Evolutionary conservation across 345 rosid genomes (phyloP).

Genomic region (Microcos paniculata): DNA sequence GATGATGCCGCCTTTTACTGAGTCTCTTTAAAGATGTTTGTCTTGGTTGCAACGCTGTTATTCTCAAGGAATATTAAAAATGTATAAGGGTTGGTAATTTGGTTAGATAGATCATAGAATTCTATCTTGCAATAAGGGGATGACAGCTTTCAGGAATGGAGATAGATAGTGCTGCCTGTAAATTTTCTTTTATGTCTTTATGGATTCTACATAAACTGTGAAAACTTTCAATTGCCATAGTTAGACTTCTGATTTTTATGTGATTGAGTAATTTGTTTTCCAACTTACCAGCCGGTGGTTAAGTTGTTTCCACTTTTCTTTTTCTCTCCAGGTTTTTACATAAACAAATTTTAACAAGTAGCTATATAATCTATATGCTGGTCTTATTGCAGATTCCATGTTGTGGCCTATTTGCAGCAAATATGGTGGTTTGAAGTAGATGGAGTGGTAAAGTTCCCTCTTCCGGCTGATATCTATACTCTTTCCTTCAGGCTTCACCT

Average conservation of each 20-base stretch:
- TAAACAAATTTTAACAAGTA: background rate
- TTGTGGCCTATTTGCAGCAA: constrained; percentile 84
- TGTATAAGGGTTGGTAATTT: no score
- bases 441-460: constrained; percentile 75
- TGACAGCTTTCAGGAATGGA: background rate
- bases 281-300: background rate
- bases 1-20: background rate
- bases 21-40: no score
- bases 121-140: no score
- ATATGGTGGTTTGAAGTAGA: constrained; percentile 98
- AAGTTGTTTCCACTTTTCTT: background rate
- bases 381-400: constrained; percentile 55
- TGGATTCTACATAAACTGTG: background rate
- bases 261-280: background rate
- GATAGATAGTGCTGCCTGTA: background rate
- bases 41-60: no score
- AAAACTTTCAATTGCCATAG: background rate
- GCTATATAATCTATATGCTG: background rate
- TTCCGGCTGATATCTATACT: constrained; percentile 80
- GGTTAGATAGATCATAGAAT: no score
- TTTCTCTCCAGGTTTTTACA: background rate
- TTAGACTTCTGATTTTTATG: background rate
- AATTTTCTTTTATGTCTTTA: background rate
- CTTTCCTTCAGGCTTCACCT: constrained; percentile 82
- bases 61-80: no score